A percentile compares a stretch with the other conserved stretches of the same genome.
Evolutionary conservation across 2,329 filamentous ascomycete genomes (phyloP).

Genomic region (Fusarium burgessii): DNA sequence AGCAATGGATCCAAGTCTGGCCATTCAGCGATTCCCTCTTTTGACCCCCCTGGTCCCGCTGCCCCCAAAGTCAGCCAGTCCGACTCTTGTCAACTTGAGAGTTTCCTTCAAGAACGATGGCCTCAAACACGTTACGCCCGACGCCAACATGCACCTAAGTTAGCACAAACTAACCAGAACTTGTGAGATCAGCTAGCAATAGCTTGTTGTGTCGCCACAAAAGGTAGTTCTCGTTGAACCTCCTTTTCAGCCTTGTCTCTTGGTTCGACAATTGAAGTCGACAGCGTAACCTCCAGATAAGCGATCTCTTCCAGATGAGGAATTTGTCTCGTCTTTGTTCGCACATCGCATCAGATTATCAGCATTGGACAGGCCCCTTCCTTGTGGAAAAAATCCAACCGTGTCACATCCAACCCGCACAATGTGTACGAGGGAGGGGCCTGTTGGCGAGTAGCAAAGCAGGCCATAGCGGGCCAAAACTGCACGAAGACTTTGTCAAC

Average conservation of each 20-base stretch:
- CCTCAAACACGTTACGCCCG: constrained; percentile 33
- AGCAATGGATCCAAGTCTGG: constrained; percentile 22
- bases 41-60: constrained; percentile 33
- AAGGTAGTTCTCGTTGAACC: constrained; percentile 19
- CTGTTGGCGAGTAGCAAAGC: constrained; percentile 29
- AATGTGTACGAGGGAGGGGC: constrained; percentile 40
- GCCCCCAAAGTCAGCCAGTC: constrained; percentile 30
- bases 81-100: constrained; percentile 15
- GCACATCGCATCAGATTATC: constrained; percentile 23
- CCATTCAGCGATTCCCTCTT: constrained; percentile 24
- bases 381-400: constrained; percentile 34
- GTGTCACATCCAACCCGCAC: constrained; percentile 41
- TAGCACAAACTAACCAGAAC: constrained; percentile 29
- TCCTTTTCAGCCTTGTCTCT: constrained; percentile 40
- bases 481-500: constrained; percentile 34
- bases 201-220: constrained; percentile 8
- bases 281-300: constrained; percentile 21
- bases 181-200: constrained; percentile 24
- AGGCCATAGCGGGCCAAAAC: constrained; percentile 39
- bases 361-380: constrained; percentile 31
- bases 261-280: not conserved
- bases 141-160: constrained; percentile 26
- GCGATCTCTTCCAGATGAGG: constrained; percentile 22
- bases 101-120: constrained; percentile 28
- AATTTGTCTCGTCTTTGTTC: constrained; percentile 26